Percentiles rank a stretch among this genome's conserved stretches.
phyloP scores from a whole-genome alignment of 2,329 filamentous ascomycete genomes.

The Neofusicoccum sp. region DNA sequence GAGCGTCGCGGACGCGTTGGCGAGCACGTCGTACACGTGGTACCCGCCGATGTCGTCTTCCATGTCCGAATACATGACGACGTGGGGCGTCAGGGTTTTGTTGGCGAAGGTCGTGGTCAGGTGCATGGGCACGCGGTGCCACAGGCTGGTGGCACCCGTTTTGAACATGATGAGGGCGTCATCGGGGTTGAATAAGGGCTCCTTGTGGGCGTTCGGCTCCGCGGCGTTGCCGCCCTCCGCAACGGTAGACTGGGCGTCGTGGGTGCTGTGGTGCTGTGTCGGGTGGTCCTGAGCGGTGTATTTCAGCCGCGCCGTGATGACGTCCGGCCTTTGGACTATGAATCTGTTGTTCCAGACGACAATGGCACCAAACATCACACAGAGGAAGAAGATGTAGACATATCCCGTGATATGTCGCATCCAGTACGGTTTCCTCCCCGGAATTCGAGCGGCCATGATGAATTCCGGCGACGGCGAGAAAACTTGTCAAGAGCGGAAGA shows the following conservation, averaged over 20 bases:
- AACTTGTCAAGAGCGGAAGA: too few relatives aligned
- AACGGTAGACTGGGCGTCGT: background rate
- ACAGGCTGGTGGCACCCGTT: slow-evolving; percentile 1
- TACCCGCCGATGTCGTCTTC: slow-evolving; percentile 51
- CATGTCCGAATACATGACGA: slow-evolving; percentile 59
- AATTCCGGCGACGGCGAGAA: too few relatives aligned
- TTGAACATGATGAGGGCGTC: slow-evolving; percentile 3
- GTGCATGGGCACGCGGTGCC: background rate
- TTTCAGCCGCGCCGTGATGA: background rate
- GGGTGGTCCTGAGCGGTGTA: background rate
- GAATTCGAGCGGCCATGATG: too few relatives aligned
- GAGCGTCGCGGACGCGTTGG: slow-evolving; percentile 42
- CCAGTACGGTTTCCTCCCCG: background rate
- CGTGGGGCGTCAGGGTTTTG: slow-evolving; percentile 38
- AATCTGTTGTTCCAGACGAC: background rate
- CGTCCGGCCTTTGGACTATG: too few relatives aligned
- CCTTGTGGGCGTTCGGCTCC: background rate
- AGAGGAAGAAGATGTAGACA: background rate
- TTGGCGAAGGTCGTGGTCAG: background rate
- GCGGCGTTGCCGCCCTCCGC: too few relatives aligned
- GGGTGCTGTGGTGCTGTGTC: background rate
- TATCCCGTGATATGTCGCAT: background rate
- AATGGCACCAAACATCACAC: background rate
- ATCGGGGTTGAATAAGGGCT: background rate
- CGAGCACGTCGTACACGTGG: slow-evolving; percentile 49